phyloP scores from a whole-genome alignment of 2,329 filamentous ascomycete species.

The Keithomyces neogunnii region DNA sequence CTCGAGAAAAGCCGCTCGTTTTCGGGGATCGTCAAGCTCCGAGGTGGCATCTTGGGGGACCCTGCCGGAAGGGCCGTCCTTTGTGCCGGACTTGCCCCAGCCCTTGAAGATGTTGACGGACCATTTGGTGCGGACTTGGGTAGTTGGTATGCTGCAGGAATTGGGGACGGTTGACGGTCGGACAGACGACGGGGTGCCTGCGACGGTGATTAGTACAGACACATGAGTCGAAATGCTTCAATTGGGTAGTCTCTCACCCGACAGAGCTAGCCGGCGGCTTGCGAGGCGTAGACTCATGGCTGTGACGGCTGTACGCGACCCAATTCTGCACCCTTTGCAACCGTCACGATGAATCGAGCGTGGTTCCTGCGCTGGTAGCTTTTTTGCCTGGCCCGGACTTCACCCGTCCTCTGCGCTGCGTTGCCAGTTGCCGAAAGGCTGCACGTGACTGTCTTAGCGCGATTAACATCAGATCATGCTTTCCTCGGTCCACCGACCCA shows the following conservation, averaged over 20 bases:
- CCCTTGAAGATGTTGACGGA: constrained; percentile 30
- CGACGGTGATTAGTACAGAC: neutral
- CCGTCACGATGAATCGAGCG: neutral
- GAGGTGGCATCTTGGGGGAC: constrained; percentile 14
- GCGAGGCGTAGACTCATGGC: constrained; percentile 60
- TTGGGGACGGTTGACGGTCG: constrained; percentile 11
- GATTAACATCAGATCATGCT: neutral
- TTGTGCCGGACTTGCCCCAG: constrained; percentile 22
- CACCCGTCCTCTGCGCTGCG: constrained; percentile 9
- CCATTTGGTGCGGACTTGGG: constrained; percentile 33
- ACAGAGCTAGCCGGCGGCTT: constrained; percentile 49
- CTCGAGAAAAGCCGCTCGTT: constrained; percentile 32
- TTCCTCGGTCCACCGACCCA: constrained; percentile 8
- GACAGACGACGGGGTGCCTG: constrained; percentile 7
- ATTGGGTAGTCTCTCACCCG: constrained; percentile 37
- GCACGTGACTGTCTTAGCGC: constrained; percentile 2
- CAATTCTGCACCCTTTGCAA: too few relatives aligned
- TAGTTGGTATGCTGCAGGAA: constrained; percentile 10
- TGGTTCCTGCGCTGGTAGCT: neutral
- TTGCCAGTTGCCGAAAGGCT: neutral
- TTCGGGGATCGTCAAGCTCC: constrained; percentile 34
- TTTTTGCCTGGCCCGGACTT: constrained; percentile 19
- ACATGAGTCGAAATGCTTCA: neutral
- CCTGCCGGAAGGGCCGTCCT: constrained; percentile 22
- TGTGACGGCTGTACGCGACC: neutral